Conservation (phyloP, 2,329 filamentous ascomycete species). For the Lithohypha guttulata region DNA sequence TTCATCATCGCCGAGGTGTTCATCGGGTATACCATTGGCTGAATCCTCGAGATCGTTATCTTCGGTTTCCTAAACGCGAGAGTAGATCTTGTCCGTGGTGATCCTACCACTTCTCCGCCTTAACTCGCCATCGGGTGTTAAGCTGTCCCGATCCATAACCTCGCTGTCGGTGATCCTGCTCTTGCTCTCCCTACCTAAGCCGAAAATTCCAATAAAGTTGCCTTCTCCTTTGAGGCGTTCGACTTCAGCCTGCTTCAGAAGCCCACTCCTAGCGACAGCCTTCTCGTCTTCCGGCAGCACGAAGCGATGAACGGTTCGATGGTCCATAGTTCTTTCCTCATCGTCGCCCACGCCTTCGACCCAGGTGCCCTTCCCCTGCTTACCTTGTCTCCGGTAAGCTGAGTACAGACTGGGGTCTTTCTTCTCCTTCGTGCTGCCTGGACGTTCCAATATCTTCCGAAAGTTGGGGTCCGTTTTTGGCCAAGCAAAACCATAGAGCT, state of each 20-base stretch:
- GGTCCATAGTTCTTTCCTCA: constrained; percentile 68
- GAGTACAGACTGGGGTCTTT: constrained; percentile 14
- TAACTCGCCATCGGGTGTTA: constrained; percentile 10
- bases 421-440: constrained; percentile 14
- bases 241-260: constrained; percentile 18
- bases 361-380: constrained; percentile 22
- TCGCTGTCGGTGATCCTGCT: constrained; percentile 4
- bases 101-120: constrained; percentile 10
- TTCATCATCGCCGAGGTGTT: neutral
- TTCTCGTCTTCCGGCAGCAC: constrained; percentile 59
- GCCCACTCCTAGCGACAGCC: constrained; percentile 25
- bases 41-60: neutral
- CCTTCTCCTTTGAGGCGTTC: constrained; percentile 17
- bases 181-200: constrained; percentile 1
- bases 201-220: neutral
- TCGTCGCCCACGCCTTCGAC: constrained; percentile 41
- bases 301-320: constrained; percentile 79
- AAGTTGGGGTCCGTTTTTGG: constrained; percentile 75
- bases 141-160: constrained; percentile 4
- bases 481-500: constrained; percentile 90
- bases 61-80: constrained; percentile 1
- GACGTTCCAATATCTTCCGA: constrained; percentile 19
- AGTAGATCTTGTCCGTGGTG: constrained; percentile 5
- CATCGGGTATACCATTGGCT: neutral
- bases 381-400: constrained; percentile 20